phyloP scores from a whole-genome alignment of 176 grass and related monocot species.

The Phoenix dactylifera region DNA sequence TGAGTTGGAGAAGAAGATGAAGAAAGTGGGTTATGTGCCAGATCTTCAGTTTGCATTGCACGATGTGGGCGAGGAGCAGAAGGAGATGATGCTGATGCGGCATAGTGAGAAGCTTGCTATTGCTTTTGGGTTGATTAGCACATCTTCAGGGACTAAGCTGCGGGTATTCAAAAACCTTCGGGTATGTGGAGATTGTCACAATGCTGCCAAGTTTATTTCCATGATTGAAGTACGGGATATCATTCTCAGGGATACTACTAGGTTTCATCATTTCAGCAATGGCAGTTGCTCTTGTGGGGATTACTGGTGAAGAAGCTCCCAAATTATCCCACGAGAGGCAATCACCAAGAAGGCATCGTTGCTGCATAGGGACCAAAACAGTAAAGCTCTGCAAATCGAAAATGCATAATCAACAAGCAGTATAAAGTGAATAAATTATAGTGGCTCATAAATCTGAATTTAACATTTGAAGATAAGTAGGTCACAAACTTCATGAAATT shows the following conservation, averaged over 20 bases:
- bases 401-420: too few relatives aligned
- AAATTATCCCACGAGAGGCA: too few relatives aligned
- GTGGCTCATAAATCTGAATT: too few relatives aligned
- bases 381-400: too few relatives aligned
- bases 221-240: conserved; percentile 51
- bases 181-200: conserved; percentile 66
- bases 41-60: conserved; percentile 50
- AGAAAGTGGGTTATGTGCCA: conserved; percentile 32
- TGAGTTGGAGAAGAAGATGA: conserved; percentile 36
- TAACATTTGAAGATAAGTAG: too few relatives aligned
- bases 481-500: too few relatives aligned
- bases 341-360: too few relatives aligned
- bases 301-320: conserved; percentile 45
- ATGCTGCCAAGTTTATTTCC: conserved; percentile 54
- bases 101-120: conserved; percentile 64
- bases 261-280: conserved; percentile 65
- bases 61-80: conserved; percentile 43
- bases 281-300: conserved; percentile 54
- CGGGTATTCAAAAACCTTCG: conserved; percentile 66
- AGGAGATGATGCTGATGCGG: conserved; percentile 56
- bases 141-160: conserved; percentile 27
- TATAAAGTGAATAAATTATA: too few relatives aligned
- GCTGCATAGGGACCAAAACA: too few relatives aligned
- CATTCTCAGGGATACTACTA: conserved; percentile 49
- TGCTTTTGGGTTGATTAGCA: conserved; percentile 56